These are phyloP conservation scores for Leccinum olivaceopallidum DNA, from an alignment of 768 basidiomycete genomes.

Conservation along the genomic window DNA sequence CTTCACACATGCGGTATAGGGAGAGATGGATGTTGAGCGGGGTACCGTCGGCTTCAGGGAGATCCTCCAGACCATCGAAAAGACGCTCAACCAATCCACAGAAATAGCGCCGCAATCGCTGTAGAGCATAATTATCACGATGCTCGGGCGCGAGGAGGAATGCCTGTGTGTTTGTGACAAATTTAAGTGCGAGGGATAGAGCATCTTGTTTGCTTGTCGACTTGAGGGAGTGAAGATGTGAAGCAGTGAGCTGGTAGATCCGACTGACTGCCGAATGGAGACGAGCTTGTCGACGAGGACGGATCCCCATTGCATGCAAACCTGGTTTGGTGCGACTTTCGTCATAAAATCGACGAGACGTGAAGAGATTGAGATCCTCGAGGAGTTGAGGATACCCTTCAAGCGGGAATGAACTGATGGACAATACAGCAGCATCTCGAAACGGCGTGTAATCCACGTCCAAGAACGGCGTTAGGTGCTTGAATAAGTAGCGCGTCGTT, in stretches of 20 bases:
- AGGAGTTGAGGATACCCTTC: constrained; percentile 76
- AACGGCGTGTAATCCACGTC: constrained; percentile 83
- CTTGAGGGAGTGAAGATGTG: constrained; percentile 68
- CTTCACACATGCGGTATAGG: constrained; percentile 84
- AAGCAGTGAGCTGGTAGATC: constrained; percentile 85
- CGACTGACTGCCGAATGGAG: constrained; percentile 85
- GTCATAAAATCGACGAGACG: constrained; percentile 83
- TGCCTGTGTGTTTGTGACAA: constrained; percentile 78
- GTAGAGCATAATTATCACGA: constrained; percentile 74
- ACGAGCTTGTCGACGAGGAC: constrained; percentile 72
- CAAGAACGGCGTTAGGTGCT: constrained; percentile 83
- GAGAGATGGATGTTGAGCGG: constrained; percentile 74
- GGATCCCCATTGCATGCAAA: constrained; percentile 45
- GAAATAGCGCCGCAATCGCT: constrained; percentile 85
- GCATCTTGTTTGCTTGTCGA: constrained; percentile 70
- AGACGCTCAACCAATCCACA: constrained; percentile 87
- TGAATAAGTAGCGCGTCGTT: constrained; percentile 81
- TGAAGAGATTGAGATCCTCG: constrained; percentile 80
- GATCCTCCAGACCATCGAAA: constrained; percentile 69
- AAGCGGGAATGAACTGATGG: constrained; percentile 84
- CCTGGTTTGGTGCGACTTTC: constrained; percentile 51
- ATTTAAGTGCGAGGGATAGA: constrained; percentile 79
- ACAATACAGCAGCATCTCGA: constrained; percentile 82
- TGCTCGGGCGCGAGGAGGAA: constrained; percentile 74
- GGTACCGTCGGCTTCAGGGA: constrained; percentile 75